Base-by-base conservation (phyloP, 2,329 filamentous ascomycete genomes). In the Epichloe glyceriae region DNA sequence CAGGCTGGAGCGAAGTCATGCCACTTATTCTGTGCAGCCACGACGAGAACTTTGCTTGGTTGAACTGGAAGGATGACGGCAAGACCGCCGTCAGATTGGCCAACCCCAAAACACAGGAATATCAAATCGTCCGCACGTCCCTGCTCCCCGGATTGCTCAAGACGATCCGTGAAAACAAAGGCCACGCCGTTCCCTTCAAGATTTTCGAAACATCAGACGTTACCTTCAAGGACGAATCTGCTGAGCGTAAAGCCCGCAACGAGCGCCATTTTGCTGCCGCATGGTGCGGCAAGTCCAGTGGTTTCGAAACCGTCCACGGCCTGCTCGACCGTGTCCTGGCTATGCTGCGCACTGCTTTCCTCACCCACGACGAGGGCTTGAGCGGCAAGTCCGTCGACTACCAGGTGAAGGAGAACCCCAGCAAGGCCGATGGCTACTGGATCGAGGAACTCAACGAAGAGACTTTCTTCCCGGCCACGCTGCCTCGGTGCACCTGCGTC, bases 11-110 rank as follows among this genome's bases (percentile, higher is more conserved):
- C 50, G 93, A 98, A 72, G 91, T 95, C 51, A 84, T 98, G 79
- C 91, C 93, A 26, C 76, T 98, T 30, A 97, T 95, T 58, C 80
- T 98, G 50, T 98, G 93, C 76, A 95, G 88, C 44, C 89, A 96
- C 67, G 91, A 97, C 63, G 93, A 98, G 76, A 98, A 98, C 73
- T 98, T 97, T 67, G 84, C 78, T 53, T 96, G 88, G 86, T 75
- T 98, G 14, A 95, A 95, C 71, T 85, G 89, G 63, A 82, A 83
- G 63, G 90, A 96, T 58, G 86, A 95, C 61, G 88, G 88, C 56
- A 83, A 78, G 52, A 88, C 84, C 0, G 89, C 88, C 30, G 81
- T 96, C 58, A 83, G 82, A 60, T 83, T 96, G 40, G 87, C 87
- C 56, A 96, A 96, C 67, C 90, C 90, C 51, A 96, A 96, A 74